Evolutionary conservation across 2,329 filamentous ascomycete species (phyloP), one percentile per base, ranked within the genome.

Genomic region (Cytospora paraplurivora): DNA sequence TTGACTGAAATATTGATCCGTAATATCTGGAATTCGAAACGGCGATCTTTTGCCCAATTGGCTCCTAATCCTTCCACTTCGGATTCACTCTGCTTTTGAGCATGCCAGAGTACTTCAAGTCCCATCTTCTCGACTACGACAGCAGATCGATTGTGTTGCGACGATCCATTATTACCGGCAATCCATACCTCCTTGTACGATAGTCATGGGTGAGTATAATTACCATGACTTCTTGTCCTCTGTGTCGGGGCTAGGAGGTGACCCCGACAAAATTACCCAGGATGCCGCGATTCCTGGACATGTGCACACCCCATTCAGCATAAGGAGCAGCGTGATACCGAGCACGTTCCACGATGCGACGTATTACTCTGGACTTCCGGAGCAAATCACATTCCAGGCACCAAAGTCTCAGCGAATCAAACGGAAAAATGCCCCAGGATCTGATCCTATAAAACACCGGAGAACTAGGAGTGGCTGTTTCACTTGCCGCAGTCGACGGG

Each of bases 391-490:
- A 7, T 79, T 82, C 65, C 79, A 78, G 64, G 71, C 78, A 1
- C 74, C 80, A 17, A 84, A 84, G 69, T 68, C 79, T 12, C 78
- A 81, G 56, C 79, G 82, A 69, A 77, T 75, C 66, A 78, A 83
- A 57, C 79, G 82, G 62, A 85, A 85, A 68, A 83, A 82, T 1
- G 71, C 77, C 11, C 73, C 78, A 2, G 81, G 80, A 3, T 67
- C 79, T 55, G 91, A 96, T 66, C 88, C 90, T 72, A 90, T 96
- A 69, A 98, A 98, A 76, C 94, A 98, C 75, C 89, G 93, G 66
- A 87, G 95, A 69, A 98, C 95, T 51, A 85, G 95, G 70, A 97
- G 93, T 67, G 95, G 95, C 34, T 99, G 95, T 78, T 97, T 82
- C 68, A 98, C 93, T 54, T 99, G 95, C 76, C 86, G 95, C 64